Evolutionary conservation across 495 filamentous ascomycete genomes (phyloP).

Genomic region (Jackrogersella multiformis): DNA sequence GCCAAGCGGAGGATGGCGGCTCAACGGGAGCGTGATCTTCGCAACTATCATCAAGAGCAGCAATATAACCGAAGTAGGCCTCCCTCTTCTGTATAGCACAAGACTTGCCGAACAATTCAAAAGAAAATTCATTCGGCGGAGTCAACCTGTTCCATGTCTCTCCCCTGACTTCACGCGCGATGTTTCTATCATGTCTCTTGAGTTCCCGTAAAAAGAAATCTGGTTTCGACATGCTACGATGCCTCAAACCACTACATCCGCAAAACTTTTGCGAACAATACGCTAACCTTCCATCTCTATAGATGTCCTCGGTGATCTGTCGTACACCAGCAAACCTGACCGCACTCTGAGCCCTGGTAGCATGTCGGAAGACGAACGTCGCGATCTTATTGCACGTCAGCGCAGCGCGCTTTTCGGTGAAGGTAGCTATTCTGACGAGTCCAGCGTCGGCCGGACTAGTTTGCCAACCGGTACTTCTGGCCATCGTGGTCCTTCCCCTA

Average conservation of each 20-base stretch:
- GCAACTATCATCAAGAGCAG: conserved; percentile 99
- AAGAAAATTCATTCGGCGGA: conserved; percentile 52
- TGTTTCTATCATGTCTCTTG: conserved; percentile 42
- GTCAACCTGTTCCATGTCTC: conserved; percentile 50
- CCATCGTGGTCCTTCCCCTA: conserved; percentile 66
- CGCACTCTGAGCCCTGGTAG: conserved; percentile 87
- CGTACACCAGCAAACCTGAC: conserved; percentile 79
- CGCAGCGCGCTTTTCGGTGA: conserved; percentile 91
- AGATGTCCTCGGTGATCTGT: conserved; percentile 85
- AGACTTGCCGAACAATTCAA: conserved; percentile 63
- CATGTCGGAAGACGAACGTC: conserved; percentile 95
- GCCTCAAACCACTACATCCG: conserved; percentile 39
- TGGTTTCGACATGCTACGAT: conserved; percentile 31
- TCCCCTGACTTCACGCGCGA: conserved; percentile 44
- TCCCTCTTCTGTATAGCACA: conserved; percentile 68
- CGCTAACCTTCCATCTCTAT: conserved; percentile 59
- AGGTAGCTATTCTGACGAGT: conserved; percentile 71
- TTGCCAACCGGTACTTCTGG: conserved; percentile 59
- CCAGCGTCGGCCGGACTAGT: conserved; percentile 61
- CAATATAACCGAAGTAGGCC: conserved; percentile 98
- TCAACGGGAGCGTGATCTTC: conserved; percentile 97
- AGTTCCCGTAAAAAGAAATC: conserved; percentile 41
- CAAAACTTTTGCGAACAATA: conserved; percentile 30
- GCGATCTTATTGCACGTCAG: conserved; percentile 94
- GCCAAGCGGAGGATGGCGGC: conserved; percentile 98